phyloP scores from a whole-genome alignment of 2,329 filamentous ascomycete genomes.

The Aotearoamyces nothofagi region DNA sequence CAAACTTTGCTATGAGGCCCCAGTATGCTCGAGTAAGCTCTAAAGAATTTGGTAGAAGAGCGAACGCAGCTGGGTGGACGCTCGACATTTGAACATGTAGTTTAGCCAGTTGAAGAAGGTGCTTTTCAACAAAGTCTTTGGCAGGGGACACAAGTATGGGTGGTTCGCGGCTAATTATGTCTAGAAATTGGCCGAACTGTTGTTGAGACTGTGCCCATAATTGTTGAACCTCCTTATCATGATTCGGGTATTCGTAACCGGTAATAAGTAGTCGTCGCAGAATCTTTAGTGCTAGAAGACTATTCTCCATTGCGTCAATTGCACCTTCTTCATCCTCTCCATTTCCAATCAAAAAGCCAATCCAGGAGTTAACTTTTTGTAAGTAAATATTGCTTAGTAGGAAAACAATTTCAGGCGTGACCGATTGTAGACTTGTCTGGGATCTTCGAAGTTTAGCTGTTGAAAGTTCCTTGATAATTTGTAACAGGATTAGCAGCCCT shows the following conservation, averaged over 20 bases:
- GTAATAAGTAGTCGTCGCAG: constrained; percentile 64
- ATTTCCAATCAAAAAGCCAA: constrained; percentile 38
- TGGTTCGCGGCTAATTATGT: constrained; percentile 42
- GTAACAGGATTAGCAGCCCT: constrained; percentile 61
- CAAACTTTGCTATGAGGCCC: constrained; percentile 63
- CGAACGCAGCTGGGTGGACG: constrained; percentile 68
- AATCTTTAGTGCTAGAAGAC: constrained; percentile 63
- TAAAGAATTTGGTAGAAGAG: constrained; percentile 64
- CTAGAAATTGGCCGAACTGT: constrained; percentile 65
- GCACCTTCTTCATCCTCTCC: constrained; percentile 42
- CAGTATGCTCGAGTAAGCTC: constrained; percentile 72
- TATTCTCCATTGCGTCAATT: constrained; percentile 56
- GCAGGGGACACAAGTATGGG: constrained; percentile 33
- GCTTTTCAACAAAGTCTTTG: constrained; percentile 59
- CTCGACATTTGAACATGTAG: constrained; percentile 78
- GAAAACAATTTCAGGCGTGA: constrained; percentile 73
- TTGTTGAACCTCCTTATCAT: constrained; percentile 57
- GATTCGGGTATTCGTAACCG: constrained; percentile 73
- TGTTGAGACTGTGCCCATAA: constrained; percentile 70
- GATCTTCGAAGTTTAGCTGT: constrained; percentile 64
- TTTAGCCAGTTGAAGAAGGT: constrained; percentile 81
- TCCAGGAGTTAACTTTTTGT: constrained; percentile 57
- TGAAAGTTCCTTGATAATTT: constrained; percentile 81
- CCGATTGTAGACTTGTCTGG: constrained; percentile 59
- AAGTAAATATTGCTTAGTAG: constrained; percentile 67